Base-by-base conservation (phyloP, 73 alveolate species). In the Paramecium bursaria region DNA sequence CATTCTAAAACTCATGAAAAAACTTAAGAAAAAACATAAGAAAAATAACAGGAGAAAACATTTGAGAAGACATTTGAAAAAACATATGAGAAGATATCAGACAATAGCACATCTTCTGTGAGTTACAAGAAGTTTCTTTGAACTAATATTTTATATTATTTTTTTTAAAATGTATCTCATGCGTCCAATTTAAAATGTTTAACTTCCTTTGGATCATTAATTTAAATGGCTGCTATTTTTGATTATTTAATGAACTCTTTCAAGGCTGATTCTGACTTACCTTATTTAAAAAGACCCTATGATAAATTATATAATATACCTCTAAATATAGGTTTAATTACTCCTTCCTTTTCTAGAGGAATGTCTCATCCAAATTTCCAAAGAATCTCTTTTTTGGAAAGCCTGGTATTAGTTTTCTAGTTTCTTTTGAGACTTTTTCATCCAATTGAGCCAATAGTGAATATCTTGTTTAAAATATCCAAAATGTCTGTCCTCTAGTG, bases 81-180 rank as follows among this genome's bases (percentile, higher is more conserved):
- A 67, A n/a, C n/a, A n/a, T n/a, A n/a, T n/a, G n/a, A n/a, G n/a
- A n/a, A n/a, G n/a, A n/a, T n/a, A n/a, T n/a, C n/a, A n/a, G n/a
- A n/a, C n/a, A n/a, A n/a, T n/a, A n/a, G n/a, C n/a, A n/a, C n/a
- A n/a, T n/a, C n/a, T n/a, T n/a, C n/a, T n/a, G n/a, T n/a, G n/a
- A n/a, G n/a, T n/a, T 67, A 67, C 44, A 67, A 67, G 44, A 67
- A 67, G 23, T 67, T 67, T 67, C 27, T 67, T 39, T 67, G 82
- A 67, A 14, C 22, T 67, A 33, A 29, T 25, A 29, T 26, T 57
- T 6, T 57, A 57, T 57, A 29, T n/a, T n/a, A n/a, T n/a, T n/a
- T n/a, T n/a, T n/a, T n/a, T 29, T 53, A 11, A 57, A 9, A 57
- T 26, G 11, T 39, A 7, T 5, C 49, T 67, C 60, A 67, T 5